Evolutionary conservation across 2,329 filamentous ascomycete species (phyloP).

Genomic region (Pestalotiopsis sp.): DNA sequence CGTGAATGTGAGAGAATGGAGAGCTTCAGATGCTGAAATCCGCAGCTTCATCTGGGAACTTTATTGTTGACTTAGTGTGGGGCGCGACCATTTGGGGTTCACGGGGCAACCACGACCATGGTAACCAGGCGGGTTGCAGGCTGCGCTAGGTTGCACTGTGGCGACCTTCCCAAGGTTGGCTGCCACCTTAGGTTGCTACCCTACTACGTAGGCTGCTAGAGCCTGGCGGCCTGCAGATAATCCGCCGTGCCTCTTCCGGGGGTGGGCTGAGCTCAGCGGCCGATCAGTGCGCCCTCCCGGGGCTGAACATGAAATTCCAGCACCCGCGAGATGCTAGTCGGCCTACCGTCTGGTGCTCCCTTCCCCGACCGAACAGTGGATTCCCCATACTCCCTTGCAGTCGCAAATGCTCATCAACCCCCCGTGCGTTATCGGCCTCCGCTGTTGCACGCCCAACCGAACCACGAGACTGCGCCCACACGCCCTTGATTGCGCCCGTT

Average conservation of each 20-base stretch:
- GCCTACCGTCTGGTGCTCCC: background rate
- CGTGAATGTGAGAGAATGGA: constrained; percentile 1
- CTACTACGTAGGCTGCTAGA: no score
- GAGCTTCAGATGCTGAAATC: background rate
- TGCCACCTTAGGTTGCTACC: no score
- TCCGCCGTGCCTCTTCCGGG: background rate
- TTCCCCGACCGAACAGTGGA: background rate
- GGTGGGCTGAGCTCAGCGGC: background rate
- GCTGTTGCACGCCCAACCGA: background rate
- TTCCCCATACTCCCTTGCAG: background rate
- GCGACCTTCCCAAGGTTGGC: no score
- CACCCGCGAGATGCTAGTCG: background rate
- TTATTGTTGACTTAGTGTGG: constrained; percentile 15
- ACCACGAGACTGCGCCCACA: background rate
- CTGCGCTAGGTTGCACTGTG: no score
- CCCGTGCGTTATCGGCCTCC: background rate
- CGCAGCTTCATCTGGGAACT: background rate
- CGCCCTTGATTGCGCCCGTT: background rate
- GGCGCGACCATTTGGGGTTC: constrained; percentile 15
- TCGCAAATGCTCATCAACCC: background rate
- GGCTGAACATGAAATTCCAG: background rate
- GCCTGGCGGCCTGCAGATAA: background rate
- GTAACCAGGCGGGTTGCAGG: background rate
- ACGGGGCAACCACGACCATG: constrained; percentile 23
- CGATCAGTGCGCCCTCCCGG: background rate